Evolutionary conservation across 108 stramenopile genomes (phyloP), one percentile per base, ranked within the genome.

Genomic region (Pseudonitzschia pungens): DNA sequence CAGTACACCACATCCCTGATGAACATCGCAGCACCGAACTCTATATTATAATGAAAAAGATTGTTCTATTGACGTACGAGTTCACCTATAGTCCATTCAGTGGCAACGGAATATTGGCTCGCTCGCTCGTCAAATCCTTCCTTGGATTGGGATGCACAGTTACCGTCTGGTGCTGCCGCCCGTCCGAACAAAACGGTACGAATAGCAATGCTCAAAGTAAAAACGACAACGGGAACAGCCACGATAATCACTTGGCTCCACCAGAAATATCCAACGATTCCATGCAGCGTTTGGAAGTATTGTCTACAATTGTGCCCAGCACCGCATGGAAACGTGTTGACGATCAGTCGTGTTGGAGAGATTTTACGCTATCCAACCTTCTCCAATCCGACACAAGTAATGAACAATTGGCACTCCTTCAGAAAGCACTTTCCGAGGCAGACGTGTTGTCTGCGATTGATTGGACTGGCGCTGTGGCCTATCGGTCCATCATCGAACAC

Each of bases 101-200:
- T 51, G 84, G 84, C n/a, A 84, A 84, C 65, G 84, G 84, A 26
- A 77, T 84, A 14, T 52, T 78, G 16, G 73, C 80, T 24, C 55
- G 81, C 36, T 75, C 73, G 54, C 45, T 83, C n/a, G 82, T 80
- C 18, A 56, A 69, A 26, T 70, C 72, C 22, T 72, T 83, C 20
- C 54, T 73, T 22, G 41, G 54, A 40, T 15, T 31, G 41, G 81
- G 67, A n/a, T 65, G 64, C 42, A 52, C 54, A 9, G 73, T 78
- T 4, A 77, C 73, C 1, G 63, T 82, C 70, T 81, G 81, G 85
- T 78, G 79, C 72, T 63, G 79, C 59, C 65, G 75, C 43, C 71
- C 85, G 52, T 51, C 68, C 18, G 3, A 40, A 8, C 20, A 10
- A 11, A 33, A 62, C 20, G 54, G 29, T 2, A 48, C 14, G 45